Evolutionary conservation across 352 stramenopile genomes (phyloP).

Genomic region (Pythium insidiosum): DNA sequence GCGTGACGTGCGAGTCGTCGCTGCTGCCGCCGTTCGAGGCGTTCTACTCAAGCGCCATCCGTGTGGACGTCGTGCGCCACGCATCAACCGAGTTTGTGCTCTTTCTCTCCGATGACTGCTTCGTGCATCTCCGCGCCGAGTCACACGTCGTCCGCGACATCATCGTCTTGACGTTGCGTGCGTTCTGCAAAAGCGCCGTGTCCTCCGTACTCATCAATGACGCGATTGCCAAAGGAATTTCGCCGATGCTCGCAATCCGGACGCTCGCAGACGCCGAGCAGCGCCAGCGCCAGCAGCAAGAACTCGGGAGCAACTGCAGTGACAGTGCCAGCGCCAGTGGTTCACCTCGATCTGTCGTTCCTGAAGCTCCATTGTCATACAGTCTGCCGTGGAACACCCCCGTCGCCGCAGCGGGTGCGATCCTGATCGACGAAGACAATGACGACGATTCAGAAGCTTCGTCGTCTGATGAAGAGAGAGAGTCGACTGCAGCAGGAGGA

Average conservation of each 20-base stretch:
- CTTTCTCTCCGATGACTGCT: slow-evolving; percentile 42
- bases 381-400: slow-evolving; percentile 56
- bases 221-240: slow-evolving; percentile 38
- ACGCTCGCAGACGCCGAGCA: slow-evolving; percentile 45
- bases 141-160: slow-evolving; percentile 72
- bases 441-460: slow-evolving; percentile 3
- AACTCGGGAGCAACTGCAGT: neutral
- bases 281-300: slow-evolving; percentile 5
- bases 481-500: slow-evolving; percentile 7
- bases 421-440: slow-evolving; percentile 17
- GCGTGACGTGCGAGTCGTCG: slow-evolving; percentile 76
- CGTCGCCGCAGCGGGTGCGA: slow-evolving; percentile 8
- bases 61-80: slow-evolving; percentile 49
- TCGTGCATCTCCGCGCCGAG: slow-evolving; percentile 60
- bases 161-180: slow-evolving; percentile 71
- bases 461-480: neutral
- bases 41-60: slow-evolving; percentile 61
- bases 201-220: slow-evolving; percentile 33
- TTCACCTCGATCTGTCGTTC: too few species aligned
- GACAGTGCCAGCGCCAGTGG: too few species aligned
- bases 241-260: slow-evolving; percentile 59
- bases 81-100: slow-evolving; percentile 65
- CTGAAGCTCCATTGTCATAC: slow-evolving; percentile 23
- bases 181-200: slow-evolving; percentile 62
- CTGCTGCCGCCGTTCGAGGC: slow-evolving; percentile 72